Conservation (phyloP, 495 filamentous ascomycete genomes). For the Hypoxylon rickii region DNA sequence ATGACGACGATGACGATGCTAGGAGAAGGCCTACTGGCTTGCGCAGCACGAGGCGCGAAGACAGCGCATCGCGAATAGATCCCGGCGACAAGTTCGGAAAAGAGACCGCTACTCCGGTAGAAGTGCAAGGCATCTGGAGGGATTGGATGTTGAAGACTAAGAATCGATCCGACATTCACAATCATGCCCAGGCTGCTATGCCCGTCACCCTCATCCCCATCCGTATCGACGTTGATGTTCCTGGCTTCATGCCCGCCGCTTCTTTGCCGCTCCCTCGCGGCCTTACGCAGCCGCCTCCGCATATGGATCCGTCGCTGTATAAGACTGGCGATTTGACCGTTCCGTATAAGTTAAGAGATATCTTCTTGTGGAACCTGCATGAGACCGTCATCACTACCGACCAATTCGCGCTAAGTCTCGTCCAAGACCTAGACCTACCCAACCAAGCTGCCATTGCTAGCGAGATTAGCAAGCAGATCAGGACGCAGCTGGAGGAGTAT, state of each 20-base stretch:
- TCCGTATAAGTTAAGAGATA: constrained; percentile 85
- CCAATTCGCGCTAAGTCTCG: constrained; percentile 86
- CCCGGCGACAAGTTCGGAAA: constrained; percentile 78
- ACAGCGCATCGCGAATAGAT: constrained; percentile 61
- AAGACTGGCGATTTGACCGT: constrained; percentile 75
- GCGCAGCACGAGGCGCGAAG: constrained; percentile 80
- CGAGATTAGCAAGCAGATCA: constrained; percentile 90
- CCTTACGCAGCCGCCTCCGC: constrained; percentile 44
- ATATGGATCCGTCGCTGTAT: constrained; percentile 68
- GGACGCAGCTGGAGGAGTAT: constrained; percentile 94
- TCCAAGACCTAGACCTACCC: constrained; percentile 93
- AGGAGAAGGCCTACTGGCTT: constrained; percentile 81
- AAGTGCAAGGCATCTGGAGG: constrained; percentile 86
- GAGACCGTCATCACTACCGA: constrained; percentile 94
- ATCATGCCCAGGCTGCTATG: constrained; percentile 80
- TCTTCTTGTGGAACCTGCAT: constrained; percentile 96
- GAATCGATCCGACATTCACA: constrained; percentile 68
- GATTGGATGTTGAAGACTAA: constrained; percentile 91
- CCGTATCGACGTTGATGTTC: constrained; percentile 91
- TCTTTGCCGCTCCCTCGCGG: constrained; percentile 70
- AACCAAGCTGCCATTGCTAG: constrained; percentile 65
- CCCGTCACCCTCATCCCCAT: constrained; percentile 93
- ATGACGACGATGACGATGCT: constrained; percentile 83
- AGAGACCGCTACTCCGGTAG: constrained; percentile 77
- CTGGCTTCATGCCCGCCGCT: constrained; percentile 73